These are phyloP conservation scores for Miscanthus lutarioriparius DNA, from an alignment of 176 grass and related monocot genomes.

Conservation along the genomic window DNA sequence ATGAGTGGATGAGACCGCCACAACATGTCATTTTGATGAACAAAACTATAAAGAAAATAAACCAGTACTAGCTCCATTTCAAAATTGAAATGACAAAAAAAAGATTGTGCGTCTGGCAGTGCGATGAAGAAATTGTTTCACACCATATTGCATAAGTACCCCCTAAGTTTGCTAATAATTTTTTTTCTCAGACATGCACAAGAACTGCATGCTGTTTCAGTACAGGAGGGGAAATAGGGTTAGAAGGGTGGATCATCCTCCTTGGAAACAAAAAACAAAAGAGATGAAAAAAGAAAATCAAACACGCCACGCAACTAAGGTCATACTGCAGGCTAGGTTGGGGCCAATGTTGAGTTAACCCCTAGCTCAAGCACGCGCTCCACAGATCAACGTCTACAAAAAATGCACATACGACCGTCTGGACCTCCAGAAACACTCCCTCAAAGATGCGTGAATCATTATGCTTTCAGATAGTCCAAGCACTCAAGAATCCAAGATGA, in stretches of 20 bases:
- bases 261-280: neutral
- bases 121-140: constrained; percentile 7
- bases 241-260: neutral
- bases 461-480: neutral
- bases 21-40: constrained; percentile 10
- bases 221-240: neutral
- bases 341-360: neutral
- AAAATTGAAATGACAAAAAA: constrained; percentile 1
- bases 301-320: neutral
- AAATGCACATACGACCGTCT: neutral
- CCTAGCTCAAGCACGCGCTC: neutral
- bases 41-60: constrained; percentile 18
- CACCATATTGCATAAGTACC: neutral
- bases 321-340: neutral
- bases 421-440: neutral
- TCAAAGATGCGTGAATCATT: neutral
- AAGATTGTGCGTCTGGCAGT: neutral
- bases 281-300: neutral
- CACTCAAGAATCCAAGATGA: neutral
- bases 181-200: neutral
- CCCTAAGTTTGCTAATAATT: neutral
- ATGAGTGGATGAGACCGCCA: neutral
- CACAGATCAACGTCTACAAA: neutral
- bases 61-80: constrained; percentile 21
- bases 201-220: neutral